Base-by-base conservation (phyloP, 2,329 filamentous ascomycete species). In the Intubia oerlemansii region DNA sequence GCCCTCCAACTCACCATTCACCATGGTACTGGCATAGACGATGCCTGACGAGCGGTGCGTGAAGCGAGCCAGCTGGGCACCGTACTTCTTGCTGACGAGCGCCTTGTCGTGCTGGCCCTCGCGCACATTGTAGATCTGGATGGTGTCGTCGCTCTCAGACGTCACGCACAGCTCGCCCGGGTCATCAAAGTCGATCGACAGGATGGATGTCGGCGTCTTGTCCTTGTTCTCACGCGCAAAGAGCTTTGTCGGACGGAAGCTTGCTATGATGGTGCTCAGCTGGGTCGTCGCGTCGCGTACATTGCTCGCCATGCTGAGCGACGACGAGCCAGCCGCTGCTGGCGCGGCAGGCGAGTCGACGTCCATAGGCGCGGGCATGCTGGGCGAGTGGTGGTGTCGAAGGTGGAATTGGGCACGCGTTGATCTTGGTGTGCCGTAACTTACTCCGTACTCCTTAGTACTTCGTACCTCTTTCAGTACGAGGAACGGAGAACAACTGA, bases 141-240 rank as follows among this genome's bases (percentile, higher is more conserved):
- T 78, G 4, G 80, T 90, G 48, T 93, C 84, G 50, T 98, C 88
- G 54, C 80, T 82, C 39, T 84, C 79, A 5, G 82, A 80, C 0
- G 84, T 79, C 51, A 98, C 81, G 34, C 90, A 66, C 28, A 85
- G 77, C 49, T 93, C 82, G 48, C 88, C 88, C 24, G 79, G 76
- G 53, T 95, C 84, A 50, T 95, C 84, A 47, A 92, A 98, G 55
- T 98, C 85, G 41, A 98, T 67, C 2, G 85, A 95, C 7, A 88
- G 76, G 34, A 93, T 69, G 38, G 71, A 62, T 4, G 72, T 67
- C 28, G 59, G 55, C 8, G 57, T 50, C 33, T 54, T 53, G 32
- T 62, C 60, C 40, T 62, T 65, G 23, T 56, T 39, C 35, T 66
- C 61, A 24, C 66, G 59, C 25, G 56, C 57, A 39, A 77, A 73